Conservation (phyloP, 140 eudicot species). For the Ambrosia hybrid region DNA sequence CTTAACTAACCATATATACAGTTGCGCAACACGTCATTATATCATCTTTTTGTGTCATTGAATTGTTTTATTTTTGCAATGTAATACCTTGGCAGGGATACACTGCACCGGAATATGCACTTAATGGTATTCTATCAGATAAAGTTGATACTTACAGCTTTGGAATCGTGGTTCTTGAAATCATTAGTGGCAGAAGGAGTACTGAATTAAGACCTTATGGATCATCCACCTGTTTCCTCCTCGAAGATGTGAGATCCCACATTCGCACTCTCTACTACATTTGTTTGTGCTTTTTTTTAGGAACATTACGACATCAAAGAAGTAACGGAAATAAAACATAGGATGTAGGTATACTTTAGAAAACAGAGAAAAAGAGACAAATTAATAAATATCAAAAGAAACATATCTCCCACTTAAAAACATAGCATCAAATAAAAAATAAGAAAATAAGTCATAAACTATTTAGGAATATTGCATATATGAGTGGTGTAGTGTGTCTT, state of each 20-base stretch:
- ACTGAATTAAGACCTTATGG: constrained; percentile 5
- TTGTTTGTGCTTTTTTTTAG: background rate
- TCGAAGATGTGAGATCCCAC: constrained; percentile 18
- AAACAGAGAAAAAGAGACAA: background rate
- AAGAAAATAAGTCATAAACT: too few relatives aligned
- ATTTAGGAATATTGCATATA: too few relatives aligned
- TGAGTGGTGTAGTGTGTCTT: too few relatives aligned
- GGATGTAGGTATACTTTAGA: background rate
- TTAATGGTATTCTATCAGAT: constrained; percentile 22
- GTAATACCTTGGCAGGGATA: constrained; percentile 4
- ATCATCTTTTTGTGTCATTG: background rate
- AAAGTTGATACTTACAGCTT: constrained; percentile 27
- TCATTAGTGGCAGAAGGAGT: constrained; percentile 13
- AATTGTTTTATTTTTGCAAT: background rate
- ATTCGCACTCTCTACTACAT: background rate
- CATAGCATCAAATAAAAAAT: too few relatives aligned
- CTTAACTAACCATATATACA: background rate
- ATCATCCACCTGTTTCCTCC: background rate
- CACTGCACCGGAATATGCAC: constrained; percentile 28
- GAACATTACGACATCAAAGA: background rate
- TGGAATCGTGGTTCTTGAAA: constrained; percentile 19
- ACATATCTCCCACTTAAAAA: background rate
- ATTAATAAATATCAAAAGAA: background rate
- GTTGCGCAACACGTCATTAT: background rate
- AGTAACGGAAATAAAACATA: background rate